Conservation (phyloP, 768 basidiomycete species). For the Lentinus tigrinus region DNA sequence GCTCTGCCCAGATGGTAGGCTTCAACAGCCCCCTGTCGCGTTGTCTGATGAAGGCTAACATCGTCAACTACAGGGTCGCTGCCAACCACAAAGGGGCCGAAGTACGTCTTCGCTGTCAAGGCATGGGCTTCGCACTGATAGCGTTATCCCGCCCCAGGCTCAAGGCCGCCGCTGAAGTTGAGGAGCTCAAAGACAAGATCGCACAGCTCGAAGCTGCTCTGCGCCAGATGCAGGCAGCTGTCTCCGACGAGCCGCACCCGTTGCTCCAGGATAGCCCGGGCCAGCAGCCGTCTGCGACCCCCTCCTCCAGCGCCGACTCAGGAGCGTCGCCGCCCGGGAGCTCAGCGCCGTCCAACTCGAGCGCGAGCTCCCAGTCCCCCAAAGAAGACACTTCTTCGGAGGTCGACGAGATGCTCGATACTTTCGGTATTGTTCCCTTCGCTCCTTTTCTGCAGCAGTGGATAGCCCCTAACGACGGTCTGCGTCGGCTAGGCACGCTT, state of each 20-base stretch:
- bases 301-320: not conserved
- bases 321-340: not conserved
- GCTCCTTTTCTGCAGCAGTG: not conserved
- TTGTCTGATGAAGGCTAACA: not conserved
- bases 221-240: conserved; percentile 42
- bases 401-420: conserved; percentile 44
- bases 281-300: not conserved
- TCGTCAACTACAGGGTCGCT: conserved; percentile 42
- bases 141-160: conserved; percentile 34
- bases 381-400: conserved; percentile 4
- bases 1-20: conserved; percentile 73
- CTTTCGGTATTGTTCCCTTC: not conserved
- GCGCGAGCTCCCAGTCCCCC: not conserved
- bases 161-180: conserved; percentile 61
- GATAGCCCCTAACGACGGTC: not conserved
- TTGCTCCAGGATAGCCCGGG: conserved; percentile 33
- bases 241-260: conserved; percentile 51
- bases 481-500: conserved; percentile 51
- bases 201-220: conserved; percentile 65
- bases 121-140: not conserved
- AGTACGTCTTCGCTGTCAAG: conserved; percentile 31
- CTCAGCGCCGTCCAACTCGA: not conserved
- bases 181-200: conserved; percentile 66
- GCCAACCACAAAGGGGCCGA: conserved; percentile 61
- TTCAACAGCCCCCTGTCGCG: not conserved